phyloP scores from a whole-genome alignment of 2,329 filamentous ascomycete genomes.

The Exophiala spinifera region DNA sequence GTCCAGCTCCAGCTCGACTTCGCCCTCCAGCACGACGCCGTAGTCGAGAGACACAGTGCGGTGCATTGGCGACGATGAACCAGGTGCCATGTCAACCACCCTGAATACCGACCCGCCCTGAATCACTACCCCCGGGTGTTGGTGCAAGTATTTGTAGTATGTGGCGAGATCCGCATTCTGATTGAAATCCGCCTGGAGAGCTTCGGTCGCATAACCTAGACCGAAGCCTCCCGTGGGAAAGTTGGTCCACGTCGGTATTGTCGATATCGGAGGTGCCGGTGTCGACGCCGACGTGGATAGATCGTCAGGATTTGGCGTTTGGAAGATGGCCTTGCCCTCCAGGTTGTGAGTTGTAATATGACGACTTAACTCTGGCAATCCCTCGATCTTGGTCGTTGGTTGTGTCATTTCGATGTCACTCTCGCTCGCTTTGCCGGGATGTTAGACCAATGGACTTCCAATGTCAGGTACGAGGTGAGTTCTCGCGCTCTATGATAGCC shows the following conservation, averaged over 20 bases:
- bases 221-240: slow-evolving; percentile 16
- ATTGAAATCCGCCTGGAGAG: slow-evolving; percentile 16
- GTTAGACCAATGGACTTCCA: too few relatives aligned
- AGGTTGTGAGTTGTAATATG: slow-evolving; percentile 22
- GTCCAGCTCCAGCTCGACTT: slow-evolving; percentile 51
- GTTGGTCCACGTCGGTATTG: slow-evolving; percentile 13
- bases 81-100: slow-evolving; percentile 43
- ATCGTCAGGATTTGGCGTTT: slow-evolving; percentile 14
- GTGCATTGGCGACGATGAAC: slow-evolving; percentile 46
- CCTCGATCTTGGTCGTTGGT: slow-evolving; percentile 29
- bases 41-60: slow-evolving; percentile 55
- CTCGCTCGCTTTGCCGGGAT: background rate
- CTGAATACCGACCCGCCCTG: slow-evolving; percentile 22
- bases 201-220: slow-evolving; percentile 21
- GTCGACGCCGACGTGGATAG: slow-evolving; percentile 5
- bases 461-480: too few relatives aligned
- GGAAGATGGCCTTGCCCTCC: slow-evolving; percentile 20
- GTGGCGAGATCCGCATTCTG: slow-evolving; percentile 16
- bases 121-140: slow-evolving; percentile 23
- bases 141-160: slow-evolving; percentile 19
- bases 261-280: slow-evolving; percentile 12
- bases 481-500: too few relatives aligned
- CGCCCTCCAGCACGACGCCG: slow-evolving; percentile 53
- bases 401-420: slow-evolving; percentile 9
- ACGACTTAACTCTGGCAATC: slow-evolving; percentile 16